Conservation (phyloP, 1,284 basidiomycete genomes). For the Sporisorium scitamineum region DNA sequence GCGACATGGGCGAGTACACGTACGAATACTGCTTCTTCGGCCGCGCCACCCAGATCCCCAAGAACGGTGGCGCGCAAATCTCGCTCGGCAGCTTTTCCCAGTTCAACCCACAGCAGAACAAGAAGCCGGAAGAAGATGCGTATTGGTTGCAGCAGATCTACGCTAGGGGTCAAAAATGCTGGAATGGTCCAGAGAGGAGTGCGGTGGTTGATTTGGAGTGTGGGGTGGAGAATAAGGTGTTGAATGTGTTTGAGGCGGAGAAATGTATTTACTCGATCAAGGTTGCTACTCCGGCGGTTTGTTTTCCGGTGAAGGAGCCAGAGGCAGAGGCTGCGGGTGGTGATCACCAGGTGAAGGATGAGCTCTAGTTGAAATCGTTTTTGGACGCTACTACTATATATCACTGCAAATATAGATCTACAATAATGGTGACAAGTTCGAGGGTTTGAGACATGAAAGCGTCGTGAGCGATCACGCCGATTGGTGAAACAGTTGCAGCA, state of each 20-base stretch:
- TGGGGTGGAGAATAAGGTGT: slow-evolving; percentile 85
- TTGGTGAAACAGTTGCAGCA: no score
- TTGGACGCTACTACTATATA: not conserved
- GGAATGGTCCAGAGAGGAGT: slow-evolving; percentile 93
- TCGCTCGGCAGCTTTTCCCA: slow-evolving; percentile 76
- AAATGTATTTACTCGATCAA: slow-evolving; percentile 96
- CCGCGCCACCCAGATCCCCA: slow-evolving; percentile 87
- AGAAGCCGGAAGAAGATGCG: slow-evolving; percentile 74
- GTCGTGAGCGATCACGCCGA: not conserved
- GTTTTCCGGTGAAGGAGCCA: slow-evolving; percentile 70
- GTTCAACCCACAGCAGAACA: slow-evolving; percentile 80
- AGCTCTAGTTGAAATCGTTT: slow-evolving; percentile 6
- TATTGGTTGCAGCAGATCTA: slow-evolving; percentile 87
- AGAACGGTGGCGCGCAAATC: slow-evolving; percentile 81
- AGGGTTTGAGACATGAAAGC: not conserved
- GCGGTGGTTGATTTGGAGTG: slow-evolving; percentile 84
- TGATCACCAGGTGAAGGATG: slow-evolving; percentile 24
- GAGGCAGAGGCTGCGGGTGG: not conserved
- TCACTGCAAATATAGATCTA: not conserved
- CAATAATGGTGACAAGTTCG: not conserved
- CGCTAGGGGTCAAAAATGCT: slow-evolving; percentile 83
- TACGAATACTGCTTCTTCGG: slow-evolving; percentile 97
- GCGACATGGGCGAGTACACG: slow-evolving; percentile 91
- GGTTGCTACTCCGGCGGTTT: slow-evolving; percentile 88
- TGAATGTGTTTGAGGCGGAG: slow-evolving; percentile 84